Evolutionary conservation across 2,329 filamentous ascomycete genomes (phyloP).

Genomic region (Juglanconis sp.): DNA sequence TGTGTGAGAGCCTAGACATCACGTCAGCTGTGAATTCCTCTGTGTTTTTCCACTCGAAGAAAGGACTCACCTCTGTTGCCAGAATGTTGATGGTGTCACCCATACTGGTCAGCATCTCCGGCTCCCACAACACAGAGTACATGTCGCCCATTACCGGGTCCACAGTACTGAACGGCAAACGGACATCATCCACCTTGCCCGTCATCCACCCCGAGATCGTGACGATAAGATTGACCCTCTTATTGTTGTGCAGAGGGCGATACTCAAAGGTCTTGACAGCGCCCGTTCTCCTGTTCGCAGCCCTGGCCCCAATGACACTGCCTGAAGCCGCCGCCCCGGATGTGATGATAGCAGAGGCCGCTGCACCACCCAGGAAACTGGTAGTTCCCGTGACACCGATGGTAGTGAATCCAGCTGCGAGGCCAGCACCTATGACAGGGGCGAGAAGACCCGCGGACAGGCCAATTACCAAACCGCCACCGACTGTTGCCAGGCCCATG

Average conservation of each 20-base stretch:
- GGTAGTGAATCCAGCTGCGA: constrained; percentile 91
- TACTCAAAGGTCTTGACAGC: constrained; percentile 97
- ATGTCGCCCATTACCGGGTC: constrained; percentile 98
- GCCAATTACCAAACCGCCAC: constrained; percentile 91
- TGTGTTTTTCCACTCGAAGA: constrained; percentile 19
- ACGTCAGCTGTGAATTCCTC: neutral
- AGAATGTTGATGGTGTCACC: constrained; percentile 98
- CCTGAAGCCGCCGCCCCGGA: constrained; percentile 84
- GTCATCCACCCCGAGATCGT: constrained; percentile 98
- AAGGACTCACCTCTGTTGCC: constrained; percentile 77
- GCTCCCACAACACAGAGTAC: constrained; percentile 96
- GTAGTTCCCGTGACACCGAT: constrained; percentile 88
- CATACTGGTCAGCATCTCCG: constrained; percentile 96
- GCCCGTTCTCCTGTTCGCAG: constrained; percentile 83
- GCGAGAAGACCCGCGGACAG: constrained; percentile 88
- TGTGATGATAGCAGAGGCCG: constrained; percentile 90
- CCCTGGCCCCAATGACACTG: constrained; percentile 78
- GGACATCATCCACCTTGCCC: constrained; percentile 93
- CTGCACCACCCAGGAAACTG: constrained; percentile 85
- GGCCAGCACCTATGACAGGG: constrained; percentile 87
- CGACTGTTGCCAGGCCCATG: constrained; percentile 96
- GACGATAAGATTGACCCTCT: constrained; percentile 90
- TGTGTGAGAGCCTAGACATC: constrained; percentile 80
- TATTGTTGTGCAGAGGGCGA: constrained; percentile 94
- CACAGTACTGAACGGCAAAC: constrained; percentile 91